A percentile compares a stretch with the other conserved stretches of the same genome.
phyloP scores from a whole-genome alignment of 495 filamentous ascomycete genomes.

The Aspergillus campestris region DNA sequence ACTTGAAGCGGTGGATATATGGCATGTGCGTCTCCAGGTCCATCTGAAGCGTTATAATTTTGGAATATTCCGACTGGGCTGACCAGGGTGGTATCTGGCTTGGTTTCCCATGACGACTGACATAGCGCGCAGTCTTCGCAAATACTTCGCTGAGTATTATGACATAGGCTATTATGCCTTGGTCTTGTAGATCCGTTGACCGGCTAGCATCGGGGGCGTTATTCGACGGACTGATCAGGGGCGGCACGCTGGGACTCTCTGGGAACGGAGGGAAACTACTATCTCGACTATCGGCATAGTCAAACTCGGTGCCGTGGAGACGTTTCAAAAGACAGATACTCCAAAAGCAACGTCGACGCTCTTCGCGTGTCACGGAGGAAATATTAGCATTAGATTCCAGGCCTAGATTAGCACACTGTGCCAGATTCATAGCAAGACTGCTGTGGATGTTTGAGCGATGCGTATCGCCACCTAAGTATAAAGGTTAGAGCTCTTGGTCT shows the following conservation, averaged over 20 bases:
- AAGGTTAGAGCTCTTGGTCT: background rate
- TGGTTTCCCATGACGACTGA: slow-evolving; percentile 34
- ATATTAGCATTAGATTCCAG: slow-evolving; percentile 19
- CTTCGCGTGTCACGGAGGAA: slow-evolving; percentile 23
- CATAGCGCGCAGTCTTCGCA: slow-evolving; percentile 36
- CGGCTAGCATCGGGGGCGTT: slow-evolving; percentile 10
- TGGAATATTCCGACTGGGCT: slow-evolving; percentile 40
- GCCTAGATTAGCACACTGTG: slow-evolving; percentile 34
- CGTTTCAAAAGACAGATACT: slow-evolving; percentile 39
- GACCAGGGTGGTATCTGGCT: slow-evolving; percentile 41
- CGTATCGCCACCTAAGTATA: slow-evolving; percentile 33
- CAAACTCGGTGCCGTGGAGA: slow-evolving; percentile 37
- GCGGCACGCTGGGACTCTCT: slow-evolving; percentile 20
- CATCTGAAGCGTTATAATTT: slow-evolving; percentile 41
- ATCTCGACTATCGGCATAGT: slow-evolving; percentile 28
- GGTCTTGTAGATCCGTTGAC: slow-evolving; percentile 26
- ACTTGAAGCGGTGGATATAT: slow-evolving; percentile 37
- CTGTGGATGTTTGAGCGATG: slow-evolving; percentile 40
- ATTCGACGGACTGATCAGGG: slow-evolving; percentile 14
- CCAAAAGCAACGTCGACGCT: slow-evolving; percentile 42
- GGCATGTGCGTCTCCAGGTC: slow-evolving; percentile 41
- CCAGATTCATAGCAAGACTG: slow-evolving; percentile 40
- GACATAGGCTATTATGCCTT: slow-evolving; percentile 40
- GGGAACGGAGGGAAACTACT: slow-evolving; percentile 29
- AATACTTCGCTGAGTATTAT: slow-evolving; percentile 39